A percentile compares a stretch with the other conserved stretches of the same genome.
These are phyloP conservation scores for Cubamyces sp. DNA, from an alignment of 768 basidiomycete species.

Conservation along the genomic window DNA sequence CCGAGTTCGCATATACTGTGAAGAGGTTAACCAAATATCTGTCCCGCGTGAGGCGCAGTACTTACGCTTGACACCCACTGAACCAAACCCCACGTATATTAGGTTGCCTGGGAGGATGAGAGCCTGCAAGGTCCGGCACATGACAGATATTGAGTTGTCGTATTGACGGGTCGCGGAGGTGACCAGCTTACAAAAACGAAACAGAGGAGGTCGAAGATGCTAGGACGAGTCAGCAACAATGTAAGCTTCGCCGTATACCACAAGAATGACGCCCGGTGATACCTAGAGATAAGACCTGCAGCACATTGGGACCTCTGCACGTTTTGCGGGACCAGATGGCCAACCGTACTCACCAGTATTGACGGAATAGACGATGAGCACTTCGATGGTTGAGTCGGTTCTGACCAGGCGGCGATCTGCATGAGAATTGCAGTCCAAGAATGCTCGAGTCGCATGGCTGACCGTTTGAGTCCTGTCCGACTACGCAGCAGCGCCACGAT, in stretches of 20 bases:
- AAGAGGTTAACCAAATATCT: too few species aligned
- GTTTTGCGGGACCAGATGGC: too few species aligned
- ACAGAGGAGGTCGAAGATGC: neutral
- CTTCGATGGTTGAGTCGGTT: neutral
- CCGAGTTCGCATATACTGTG: conserved; percentile 13
- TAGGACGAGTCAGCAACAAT: neutral
- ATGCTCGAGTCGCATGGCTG: too few species aligned
- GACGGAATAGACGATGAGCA: conserved; percentile 3
- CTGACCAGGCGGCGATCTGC: neutral
- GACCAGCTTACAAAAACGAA: neutral
- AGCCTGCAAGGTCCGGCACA: neutral
- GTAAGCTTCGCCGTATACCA: neutral
- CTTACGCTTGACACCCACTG: conserved; percentile 8
- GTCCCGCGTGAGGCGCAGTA: neutral
- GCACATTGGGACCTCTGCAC: too few species aligned
- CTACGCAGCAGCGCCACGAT: neutral
- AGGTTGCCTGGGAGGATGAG: conserved; percentile 7
- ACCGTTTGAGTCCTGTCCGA: conserved; percentile 1
- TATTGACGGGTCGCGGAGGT: neutral
- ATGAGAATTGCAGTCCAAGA: neutral
- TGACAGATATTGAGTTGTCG: too few species aligned
- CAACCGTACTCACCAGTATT: neutral
- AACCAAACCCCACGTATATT: neutral
- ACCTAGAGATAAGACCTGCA: neutral
- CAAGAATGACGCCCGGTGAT: neutral